A percentile compares a stretch with the other conserved stretches of the same genome.
phyloP scores from a whole-genome alignment of 805 yeast genomes.

The Barnettozyma populi region DNA sequence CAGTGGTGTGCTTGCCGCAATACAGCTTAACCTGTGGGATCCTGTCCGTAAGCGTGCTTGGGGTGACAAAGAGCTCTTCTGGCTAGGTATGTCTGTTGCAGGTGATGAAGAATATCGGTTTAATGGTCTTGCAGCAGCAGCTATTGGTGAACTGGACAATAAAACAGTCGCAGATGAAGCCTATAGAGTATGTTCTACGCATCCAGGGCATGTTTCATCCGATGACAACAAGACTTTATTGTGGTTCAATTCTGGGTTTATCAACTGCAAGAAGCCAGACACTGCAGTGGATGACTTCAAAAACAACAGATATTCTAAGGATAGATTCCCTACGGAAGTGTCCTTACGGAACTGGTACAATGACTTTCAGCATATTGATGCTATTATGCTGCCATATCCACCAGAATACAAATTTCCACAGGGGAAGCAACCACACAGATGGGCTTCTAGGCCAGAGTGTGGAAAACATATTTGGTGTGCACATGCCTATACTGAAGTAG shows the following conservation, averaged over 20 bases:
- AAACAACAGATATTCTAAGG: constrained; percentile 15
- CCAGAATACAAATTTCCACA: constrained; percentile 25
- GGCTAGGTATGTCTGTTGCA: constrained; percentile 52
- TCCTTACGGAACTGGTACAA: constrained; percentile 30
- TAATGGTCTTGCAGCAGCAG: constrained; percentile 50
- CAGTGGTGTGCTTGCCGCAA: constrained; percentile 40
- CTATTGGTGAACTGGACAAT: constrained; percentile 36
- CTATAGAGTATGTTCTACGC: constrained; percentile 50
- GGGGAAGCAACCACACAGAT: not conserved
- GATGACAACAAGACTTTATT: constrained; percentile 39
- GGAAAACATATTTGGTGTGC: not conserved
- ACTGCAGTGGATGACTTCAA: constrained; percentile 3
- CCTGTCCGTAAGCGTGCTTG: constrained; percentile 43
- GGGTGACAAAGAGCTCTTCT: constrained; percentile 66
- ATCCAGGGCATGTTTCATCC: constrained; percentile 54
- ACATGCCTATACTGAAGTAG: not conserved
- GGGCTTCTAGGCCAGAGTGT: not conserved
- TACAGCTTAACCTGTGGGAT: constrained; percentile 34
- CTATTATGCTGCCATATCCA: constrained; percentile 48
- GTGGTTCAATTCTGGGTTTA: constrained; percentile 57
- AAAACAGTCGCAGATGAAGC: not conserved
- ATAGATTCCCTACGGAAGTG: constrained; percentile 7
- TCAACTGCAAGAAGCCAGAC: constrained; percentile 32
- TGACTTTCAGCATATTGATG: constrained; percentile 34
- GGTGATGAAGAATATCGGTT: constrained; percentile 51